phyloP scores from a whole-genome alignment of 192 early-diverging fungal genomes.

The Umbelopsis vinacea region DNA sequence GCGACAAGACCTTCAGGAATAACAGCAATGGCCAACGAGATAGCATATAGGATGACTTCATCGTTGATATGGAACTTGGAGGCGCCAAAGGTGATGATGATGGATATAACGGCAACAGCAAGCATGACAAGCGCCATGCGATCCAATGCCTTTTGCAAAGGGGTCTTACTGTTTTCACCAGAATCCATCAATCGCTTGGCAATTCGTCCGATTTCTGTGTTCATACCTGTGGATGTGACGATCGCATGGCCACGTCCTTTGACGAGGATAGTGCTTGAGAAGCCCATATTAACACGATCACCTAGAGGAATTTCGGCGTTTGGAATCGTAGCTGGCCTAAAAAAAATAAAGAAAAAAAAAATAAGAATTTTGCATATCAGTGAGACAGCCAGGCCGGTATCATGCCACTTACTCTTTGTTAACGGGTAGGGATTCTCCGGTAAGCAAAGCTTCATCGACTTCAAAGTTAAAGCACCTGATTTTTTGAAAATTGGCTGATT shows the following conservation, averaged over 20 bases:
- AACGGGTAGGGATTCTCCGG: slow-evolving; percentile 88
- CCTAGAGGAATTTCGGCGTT: slow-evolving; percentile 76
- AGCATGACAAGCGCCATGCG: slow-evolving; percentile 82
- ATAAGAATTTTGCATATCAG: background rate
- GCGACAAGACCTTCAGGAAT: slow-evolving; percentile 96
- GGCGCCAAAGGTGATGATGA: slow-evolving; percentile 84
- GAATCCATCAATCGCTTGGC: slow-evolving; percentile 77
- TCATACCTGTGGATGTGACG: slow-evolving; percentile 81
- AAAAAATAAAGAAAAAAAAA: background rate
- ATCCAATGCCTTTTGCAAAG: slow-evolving; percentile 71
- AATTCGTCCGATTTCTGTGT: slow-evolving; percentile 93
- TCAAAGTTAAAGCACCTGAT: slow-evolving; percentile 87
- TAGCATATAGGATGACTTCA: slow-evolving; percentile 74
- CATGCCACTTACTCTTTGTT: slow-evolving; percentile 60
- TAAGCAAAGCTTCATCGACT: slow-evolving; percentile 90
- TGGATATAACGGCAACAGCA: slow-evolving; percentile 65
- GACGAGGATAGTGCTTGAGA: slow-evolving; percentile 87
- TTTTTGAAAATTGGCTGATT: too few relatives aligned
- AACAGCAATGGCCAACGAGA: slow-evolving; percentile 89
- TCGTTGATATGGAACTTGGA: slow-evolving; percentile 63
- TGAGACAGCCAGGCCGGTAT: background rate
- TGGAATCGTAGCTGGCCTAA: slow-evolving; percentile 60
- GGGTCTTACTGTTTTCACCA: slow-evolving; percentile 57
- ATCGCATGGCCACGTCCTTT: slow-evolving; percentile 92
- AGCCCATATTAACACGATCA: slow-evolving; percentile 91